Base-by-base conservation (phyloP, 73 alveolate species). In the Breviolum minutum region DNA sequence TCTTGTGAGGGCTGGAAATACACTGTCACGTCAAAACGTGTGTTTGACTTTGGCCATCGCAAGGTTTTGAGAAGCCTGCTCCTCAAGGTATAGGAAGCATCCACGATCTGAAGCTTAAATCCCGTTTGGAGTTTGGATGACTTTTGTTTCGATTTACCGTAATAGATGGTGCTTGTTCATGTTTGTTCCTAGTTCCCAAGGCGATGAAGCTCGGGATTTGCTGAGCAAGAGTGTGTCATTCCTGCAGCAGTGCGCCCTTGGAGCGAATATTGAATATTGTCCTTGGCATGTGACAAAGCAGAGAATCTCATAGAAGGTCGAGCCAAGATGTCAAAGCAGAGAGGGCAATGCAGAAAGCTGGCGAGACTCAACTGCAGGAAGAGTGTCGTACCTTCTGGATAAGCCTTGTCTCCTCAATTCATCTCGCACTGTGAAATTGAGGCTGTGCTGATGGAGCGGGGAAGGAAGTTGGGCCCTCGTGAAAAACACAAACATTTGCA, bases 391-490 rank as follows among this genome's bases (percentile, higher is more conserved):
- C 81, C 76, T 8, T n/a, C 13, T 27, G 48, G 85, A 11, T 60
- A 13, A 27, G 29, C 14, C 7, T 76, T 22, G 60, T 5, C 2
- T 14, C 29, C 60, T 19, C 63, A 22, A 76, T n/a, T n/a, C 30
- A n/a, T 7, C 85, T 13, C 26, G 40, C 7, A 26, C 86, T 32
- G 54, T 13, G 8, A 13, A 14, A 6, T 27, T 61, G 12, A 88
- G 95, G 95, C 83, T 60, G 62, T 88, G 32, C 61, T 89, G 87
- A 69, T 89, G 96, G 96, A 89, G 87, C 86, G 71, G 86, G 96
- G 96, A 27, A 61, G 63, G 74, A 61, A 79, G 96, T 70, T 16
- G 69, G 84, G 70, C 14, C 48, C 74, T 26, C 87, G 26, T 69
- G 27, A 69, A 20, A 17, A 20, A 17, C 27, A 69, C 27, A 69